phyloP scores from a whole-genome alignment of 805 yeast genomes.

The Suhomyces pyralidae region DNA sequence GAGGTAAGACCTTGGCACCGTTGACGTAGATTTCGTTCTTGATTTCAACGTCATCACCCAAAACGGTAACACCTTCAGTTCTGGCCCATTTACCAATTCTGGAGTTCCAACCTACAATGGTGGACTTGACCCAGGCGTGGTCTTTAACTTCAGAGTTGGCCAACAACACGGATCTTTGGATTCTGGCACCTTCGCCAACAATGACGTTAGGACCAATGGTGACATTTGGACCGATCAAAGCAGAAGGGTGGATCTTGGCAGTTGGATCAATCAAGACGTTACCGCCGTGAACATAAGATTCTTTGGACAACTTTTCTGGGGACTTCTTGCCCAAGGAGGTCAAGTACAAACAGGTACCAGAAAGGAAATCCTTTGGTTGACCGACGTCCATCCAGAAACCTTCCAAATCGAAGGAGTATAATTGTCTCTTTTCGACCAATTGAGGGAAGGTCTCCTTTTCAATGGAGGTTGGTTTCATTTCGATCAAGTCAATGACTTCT shows the following conservation, averaged over 20 bases:
- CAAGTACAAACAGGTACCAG: constrained; percentile 92
- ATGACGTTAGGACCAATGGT: constrained; percentile 95
- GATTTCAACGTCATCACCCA: constrained; percentile 98
- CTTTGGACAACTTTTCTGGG: constrained; percentile 66
- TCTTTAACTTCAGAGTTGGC: constrained; percentile 89
- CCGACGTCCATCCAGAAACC: constrained; percentile 99
- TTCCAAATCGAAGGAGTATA: constrained; percentile 95
- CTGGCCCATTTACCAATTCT: constrained; percentile 99
- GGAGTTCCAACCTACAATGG: constrained; percentile 99
- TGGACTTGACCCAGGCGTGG: constrained; percentile 96
- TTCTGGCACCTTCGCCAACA: constrained; percentile 98
- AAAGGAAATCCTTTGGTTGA: constrained; percentile 98
- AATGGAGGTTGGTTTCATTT: constrained; percentile 97
- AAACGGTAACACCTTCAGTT: constrained; percentile 94
- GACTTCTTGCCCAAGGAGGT: constrained; percentile 78
- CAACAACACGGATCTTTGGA: constrained; percentile 90
- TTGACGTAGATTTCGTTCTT: constrained; percentile 98
- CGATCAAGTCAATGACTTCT: constrained; percentile 91
- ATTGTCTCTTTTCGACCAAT: constrained; percentile 81
- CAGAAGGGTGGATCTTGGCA: constrained; percentile 87
- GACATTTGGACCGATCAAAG: constrained; percentile 98
- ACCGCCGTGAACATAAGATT: constrained; percentile 79
- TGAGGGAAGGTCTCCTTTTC: constrained; percentile 99
- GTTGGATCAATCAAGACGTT: constrained; percentile 93
- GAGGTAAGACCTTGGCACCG: constrained; percentile 99